Conservation (phyloP, 257 asterid species). For the Salvia miltiorrhiza region DNA sequence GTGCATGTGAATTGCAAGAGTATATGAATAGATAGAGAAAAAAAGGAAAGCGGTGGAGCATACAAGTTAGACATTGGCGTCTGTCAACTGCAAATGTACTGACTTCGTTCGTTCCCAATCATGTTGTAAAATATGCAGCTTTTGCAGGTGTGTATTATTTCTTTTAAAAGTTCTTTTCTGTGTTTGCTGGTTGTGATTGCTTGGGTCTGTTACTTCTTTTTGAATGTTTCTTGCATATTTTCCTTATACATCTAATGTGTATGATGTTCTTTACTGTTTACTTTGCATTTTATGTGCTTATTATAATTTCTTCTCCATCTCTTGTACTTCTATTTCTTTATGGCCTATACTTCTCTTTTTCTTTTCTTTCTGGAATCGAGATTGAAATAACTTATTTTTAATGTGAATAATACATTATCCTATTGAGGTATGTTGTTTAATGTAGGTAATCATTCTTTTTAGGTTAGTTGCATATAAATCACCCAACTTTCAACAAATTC, state of each 20-base stretch:
- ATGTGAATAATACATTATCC: background rate
- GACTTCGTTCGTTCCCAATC: constrained; percentile 19
- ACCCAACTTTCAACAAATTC: too few relatives aligned
- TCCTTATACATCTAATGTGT: constrained; percentile 3
- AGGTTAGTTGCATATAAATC: too few relatives aligned
- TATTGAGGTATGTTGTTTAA: background rate
- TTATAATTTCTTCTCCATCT: background rate
- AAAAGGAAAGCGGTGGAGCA: constrained; percentile 8
- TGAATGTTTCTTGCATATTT: constrained; percentile 12
- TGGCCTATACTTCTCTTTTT: too few relatives aligned
- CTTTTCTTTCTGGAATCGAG: too few relatives aligned
- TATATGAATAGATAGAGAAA: constrained; percentile 17
- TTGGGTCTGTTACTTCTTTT: background rate
- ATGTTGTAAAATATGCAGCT: constrained; percentile 35
- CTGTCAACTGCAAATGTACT: constrained; percentile 22
- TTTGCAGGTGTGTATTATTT: constrained; percentile 28
- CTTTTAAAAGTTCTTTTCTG: background rate
- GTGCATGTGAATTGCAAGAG: constrained; percentile 6
- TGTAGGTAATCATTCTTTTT: background rate
- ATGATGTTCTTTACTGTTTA: background rate
- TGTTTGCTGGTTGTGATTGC: constrained; percentile 12
- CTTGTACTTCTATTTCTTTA: too few relatives aligned
- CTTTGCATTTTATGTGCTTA: background rate
- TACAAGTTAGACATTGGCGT: constrained; percentile 15
- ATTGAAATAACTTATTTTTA: too few relatives aligned